Evolutionary conservation across 1,284 basidiomycete species (phyloP).

Genomic region (Leccinum holopus): DNA sequence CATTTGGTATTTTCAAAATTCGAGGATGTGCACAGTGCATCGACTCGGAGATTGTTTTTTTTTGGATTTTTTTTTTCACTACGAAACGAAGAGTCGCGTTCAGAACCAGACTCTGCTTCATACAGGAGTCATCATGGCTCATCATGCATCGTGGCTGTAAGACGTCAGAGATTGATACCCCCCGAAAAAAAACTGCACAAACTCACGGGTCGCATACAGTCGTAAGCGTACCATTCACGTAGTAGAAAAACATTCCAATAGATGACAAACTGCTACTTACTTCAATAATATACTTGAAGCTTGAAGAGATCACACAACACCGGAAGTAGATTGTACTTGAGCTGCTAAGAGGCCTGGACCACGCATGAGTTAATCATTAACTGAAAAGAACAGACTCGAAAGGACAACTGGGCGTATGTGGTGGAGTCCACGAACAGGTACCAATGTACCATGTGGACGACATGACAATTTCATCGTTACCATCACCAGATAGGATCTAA

Average conservation of each 20-base stretch:
- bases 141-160: background rate
- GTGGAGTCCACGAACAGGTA: background rate
- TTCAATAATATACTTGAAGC: background rate
- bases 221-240: background rate
- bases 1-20: background rate
- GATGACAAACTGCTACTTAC: background rate
- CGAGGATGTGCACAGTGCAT: background rate
- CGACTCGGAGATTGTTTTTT: background rate
- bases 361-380: background rate
- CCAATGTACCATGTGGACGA: background rate
- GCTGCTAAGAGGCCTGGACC: background rate
- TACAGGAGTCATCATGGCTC: background rate
- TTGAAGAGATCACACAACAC: background rate
- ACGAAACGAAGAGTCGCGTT: background rate
- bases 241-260: background rate
- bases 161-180: background rate
- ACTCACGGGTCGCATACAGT: background rate
- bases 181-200: background rate
- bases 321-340: background rate
- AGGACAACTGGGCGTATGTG: background rate
- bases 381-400: background rate
- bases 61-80: background rate
- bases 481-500: background rate
- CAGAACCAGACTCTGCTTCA: background rate
- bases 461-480: background rate